Conservation (phyloP, 164 flowering plant species). For the Vitis labrusca region DNA sequence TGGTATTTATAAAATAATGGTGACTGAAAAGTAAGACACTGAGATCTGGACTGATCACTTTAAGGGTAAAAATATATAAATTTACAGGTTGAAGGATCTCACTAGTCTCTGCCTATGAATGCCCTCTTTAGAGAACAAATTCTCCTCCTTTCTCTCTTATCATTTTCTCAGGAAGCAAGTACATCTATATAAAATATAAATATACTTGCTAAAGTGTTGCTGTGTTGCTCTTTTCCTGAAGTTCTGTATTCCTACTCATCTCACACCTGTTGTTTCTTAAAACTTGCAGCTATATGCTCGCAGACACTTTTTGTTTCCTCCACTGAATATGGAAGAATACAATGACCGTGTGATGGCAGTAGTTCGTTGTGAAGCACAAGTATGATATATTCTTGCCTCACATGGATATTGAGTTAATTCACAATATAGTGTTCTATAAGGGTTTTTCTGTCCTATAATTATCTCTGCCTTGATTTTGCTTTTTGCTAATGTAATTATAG, state of each 20-base stretch:
- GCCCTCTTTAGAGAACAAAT: background rate
- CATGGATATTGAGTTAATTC: background rate
- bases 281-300: constrained; percentile 86
- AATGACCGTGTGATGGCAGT: constrained; percentile 86
- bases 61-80: no score
- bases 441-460: no score
- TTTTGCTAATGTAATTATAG: background rate
- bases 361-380: constrained; percentile 97
- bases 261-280: constrained; percentile 12
- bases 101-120: background rate
- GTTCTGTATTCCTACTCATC: background rate
- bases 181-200: no score
- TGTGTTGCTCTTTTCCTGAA: background rate
- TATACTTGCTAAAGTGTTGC: no score
- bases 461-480: background rate
- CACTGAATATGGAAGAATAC: constrained; percentile 76
- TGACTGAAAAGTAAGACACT: background rate
- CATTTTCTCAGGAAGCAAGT: no score
- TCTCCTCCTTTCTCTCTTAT: background rate
- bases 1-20: background rate
- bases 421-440: background rate
- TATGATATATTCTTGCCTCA: constrained; percentile 15
- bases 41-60: background rate
- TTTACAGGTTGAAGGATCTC: background rate
- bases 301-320: constrained; percentile 86